These are phyloP conservation scores for Schizochytrium sp. DNA, from an alignment of 108 stramenopile species.

Conservation along the genomic window DNA sequence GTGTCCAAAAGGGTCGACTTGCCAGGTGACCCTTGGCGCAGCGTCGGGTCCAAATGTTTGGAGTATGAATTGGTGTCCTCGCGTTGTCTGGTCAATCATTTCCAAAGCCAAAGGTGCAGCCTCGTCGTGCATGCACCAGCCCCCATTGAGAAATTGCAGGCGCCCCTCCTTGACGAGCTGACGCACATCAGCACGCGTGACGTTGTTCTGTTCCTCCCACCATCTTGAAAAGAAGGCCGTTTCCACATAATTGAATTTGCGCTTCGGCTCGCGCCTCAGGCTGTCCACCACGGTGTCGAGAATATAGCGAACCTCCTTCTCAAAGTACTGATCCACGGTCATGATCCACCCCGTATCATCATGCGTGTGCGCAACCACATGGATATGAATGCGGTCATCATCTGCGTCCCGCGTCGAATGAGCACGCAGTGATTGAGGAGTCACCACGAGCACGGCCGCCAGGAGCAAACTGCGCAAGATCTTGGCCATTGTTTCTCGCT, in stretches of 20 bases:
- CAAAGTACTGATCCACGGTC: slow-evolving; percentile 90
- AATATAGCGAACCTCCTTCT: slow-evolving; percentile 69
- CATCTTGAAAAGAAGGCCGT: slow-evolving; percentile 80
- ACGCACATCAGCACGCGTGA: slow-evolving; percentile 40
- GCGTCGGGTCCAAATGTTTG: slow-evolving; percentile 58
- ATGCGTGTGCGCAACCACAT: neutral
- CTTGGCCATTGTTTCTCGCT: too few relatives aligned
- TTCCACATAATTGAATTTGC: slow-evolving; percentile 87
- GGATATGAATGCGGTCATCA: neutral
- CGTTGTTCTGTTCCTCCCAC: slow-evolving; percentile 68
- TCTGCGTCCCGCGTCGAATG: too few relatives aligned
- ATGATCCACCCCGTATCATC: slow-evolving; percentile 54
- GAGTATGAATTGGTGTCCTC: slow-evolving; percentile 75
- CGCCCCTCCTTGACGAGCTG: slow-evolving; percentile 59
- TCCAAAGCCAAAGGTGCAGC: slow-evolving; percentile 75
- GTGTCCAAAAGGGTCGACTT: slow-evolving; percentile 96
- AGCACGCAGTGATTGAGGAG: too few relatives aligned
- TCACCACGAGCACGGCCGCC: too few relatives aligned
- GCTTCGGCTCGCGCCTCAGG: slow-evolving; percentile 58
- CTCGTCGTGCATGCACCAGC: slow-evolving; percentile 98
- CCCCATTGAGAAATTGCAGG: slow-evolving; percentile 81
- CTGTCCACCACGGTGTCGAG: slow-evolving; percentile 61
- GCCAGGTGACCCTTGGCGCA: slow-evolving; percentile 81
- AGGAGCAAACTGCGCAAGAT: too few relatives aligned
- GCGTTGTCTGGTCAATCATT: slow-evolving; percentile 92